A percentile compares a stretch with the other conserved stretches of the same genome.
Evolutionary conservation across 2,329 filamentous ascomycete species (phyloP).

Genomic region (Diaporthe vexans): DNA sequence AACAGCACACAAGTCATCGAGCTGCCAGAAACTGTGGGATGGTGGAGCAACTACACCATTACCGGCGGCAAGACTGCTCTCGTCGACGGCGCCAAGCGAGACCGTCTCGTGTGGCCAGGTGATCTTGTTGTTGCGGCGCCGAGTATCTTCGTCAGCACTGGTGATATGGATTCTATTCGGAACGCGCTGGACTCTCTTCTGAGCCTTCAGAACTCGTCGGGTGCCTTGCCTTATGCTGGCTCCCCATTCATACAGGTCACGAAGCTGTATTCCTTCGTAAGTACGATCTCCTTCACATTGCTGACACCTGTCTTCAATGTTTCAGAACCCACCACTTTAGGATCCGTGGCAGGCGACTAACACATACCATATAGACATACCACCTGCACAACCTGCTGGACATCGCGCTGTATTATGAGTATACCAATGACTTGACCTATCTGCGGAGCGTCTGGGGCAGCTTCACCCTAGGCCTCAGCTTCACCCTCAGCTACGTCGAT

Average conservation of each 20-base stretch:
- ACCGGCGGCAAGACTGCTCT: constrained; percentile 49
- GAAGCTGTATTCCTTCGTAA: constrained; percentile 51
- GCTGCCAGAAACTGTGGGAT: constrained; percentile 33
- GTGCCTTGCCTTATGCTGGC: constrained; percentile 63
- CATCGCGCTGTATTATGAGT: constrained; percentile 70
- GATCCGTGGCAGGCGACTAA: too few relatives aligned
- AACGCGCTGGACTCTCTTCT: constrained; percentile 65
- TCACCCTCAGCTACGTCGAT: constrained; percentile 52
- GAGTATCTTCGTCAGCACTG: constrained; percentile 66
- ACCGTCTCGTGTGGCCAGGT: constrained; percentile 72
- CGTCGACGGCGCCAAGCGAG: constrained; percentile 70
- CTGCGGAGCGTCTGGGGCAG: constrained; percentile 61
- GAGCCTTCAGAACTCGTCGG: constrained; percentile 54
- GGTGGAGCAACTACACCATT: constrained; percentile 49
- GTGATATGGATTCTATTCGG: constrained; percentile 63
- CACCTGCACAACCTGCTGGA: constrained; percentile 71
- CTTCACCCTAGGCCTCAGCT: constrained; percentile 62
- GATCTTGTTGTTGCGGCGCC: constrained; percentile 72
- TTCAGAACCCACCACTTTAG: too few relatives aligned
- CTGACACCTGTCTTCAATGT: too few relatives aligned
- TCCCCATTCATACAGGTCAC: constrained; percentile 54
- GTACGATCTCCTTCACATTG: too few relatives aligned
- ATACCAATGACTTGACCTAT: constrained; percentile 65
- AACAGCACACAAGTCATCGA: constrained; percentile 35
- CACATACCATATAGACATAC: constrained; percentile 57